Percentiles rank a stretch among this genome's conserved stretches.
Conservation (phyloP, 2,329 filamentous ascomycete genomes). For the Aspergillus fijiensis region DNA sequence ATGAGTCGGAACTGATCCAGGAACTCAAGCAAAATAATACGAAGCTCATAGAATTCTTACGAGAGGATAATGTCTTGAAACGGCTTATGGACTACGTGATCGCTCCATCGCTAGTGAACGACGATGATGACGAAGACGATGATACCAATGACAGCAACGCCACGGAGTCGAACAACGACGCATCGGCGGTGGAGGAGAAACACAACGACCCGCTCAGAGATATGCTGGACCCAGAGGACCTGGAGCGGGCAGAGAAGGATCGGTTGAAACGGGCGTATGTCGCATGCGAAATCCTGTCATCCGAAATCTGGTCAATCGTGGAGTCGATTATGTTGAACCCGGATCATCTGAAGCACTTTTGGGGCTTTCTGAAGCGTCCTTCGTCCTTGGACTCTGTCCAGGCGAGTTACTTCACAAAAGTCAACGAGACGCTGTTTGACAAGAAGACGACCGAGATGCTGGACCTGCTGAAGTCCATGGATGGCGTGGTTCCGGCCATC, state of each 20-base stretch:
- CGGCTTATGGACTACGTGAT: conserved; percentile 88
- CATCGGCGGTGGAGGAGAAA: conserved; percentile 39
- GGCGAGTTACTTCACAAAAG: conserved; percentile 97
- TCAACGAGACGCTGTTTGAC: conserved; percentile 95
- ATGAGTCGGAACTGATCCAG: conserved; percentile 94
- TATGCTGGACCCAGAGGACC: conserved; percentile 41
- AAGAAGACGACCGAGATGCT: conserved; percentile 99
- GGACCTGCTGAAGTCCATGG: conserved; percentile 78
- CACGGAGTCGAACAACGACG: conserved; percentile 27
- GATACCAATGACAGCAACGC: conserved; percentile 49
- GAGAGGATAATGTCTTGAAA: conserved; percentile 81
- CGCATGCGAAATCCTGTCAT: conserved; percentile 87
- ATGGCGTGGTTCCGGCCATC: conserved; percentile 78
- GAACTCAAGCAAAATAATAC: conserved; percentile 98
- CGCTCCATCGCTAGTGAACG: conserved; percentile 61
- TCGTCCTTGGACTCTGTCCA: conserved; percentile 87
- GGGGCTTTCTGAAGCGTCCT: conserved; percentile 82
- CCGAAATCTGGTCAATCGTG: conserved; percentile 94
- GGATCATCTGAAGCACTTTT: conserved; percentile 76
- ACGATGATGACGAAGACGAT: conserved; percentile 54
- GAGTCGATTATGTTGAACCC: conserved; percentile 88
- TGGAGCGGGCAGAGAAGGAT: conserved; percentile 82
- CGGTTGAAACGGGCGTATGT: conserved; percentile 93
- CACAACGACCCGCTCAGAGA: conserved; percentile 35
- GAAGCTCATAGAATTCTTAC: conserved; percentile 93